These are phyloP conservation scores for Petrea volubilis DNA, from an alignment of 257 asterid genomes.

Conservation along the genomic window DNA sequence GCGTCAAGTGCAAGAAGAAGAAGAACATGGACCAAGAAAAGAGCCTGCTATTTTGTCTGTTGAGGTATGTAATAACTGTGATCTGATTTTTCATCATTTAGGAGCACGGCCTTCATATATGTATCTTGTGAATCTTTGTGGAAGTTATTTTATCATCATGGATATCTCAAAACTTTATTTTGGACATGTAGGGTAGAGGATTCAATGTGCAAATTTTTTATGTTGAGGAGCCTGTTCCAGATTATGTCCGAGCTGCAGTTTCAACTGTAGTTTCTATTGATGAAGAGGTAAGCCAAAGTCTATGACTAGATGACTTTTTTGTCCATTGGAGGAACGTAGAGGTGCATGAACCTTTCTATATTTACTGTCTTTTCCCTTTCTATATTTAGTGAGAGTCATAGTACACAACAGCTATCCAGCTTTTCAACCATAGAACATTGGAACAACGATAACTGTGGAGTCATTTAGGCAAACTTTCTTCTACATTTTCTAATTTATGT, in stretches of 20 bases:
- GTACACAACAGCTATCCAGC: neutral
- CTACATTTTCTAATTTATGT: too few relatives aligned
- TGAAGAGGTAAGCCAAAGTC: slow-evolving; percentile 58
- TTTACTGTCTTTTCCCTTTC: neutral
- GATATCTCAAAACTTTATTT: slow-evolving; percentile 5
- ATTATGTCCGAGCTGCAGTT: slow-evolving; percentile 78
- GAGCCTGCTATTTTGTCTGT: slow-evolving; percentile 92
- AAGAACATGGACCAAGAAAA: slow-evolving; percentile 52
- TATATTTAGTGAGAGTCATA: neutral
- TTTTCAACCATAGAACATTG: neutral
- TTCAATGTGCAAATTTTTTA: slow-evolving; percentile 73
- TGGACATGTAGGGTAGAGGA: slow-evolving; percentile 80
- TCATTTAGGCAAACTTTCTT: too few relatives aligned
- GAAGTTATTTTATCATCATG: neutral
- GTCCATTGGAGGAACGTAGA: neutral
- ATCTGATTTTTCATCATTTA: neutral
- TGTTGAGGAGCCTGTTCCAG: slow-evolving; percentile 83
- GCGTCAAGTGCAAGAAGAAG: slow-evolving; percentile 49
- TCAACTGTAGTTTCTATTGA: slow-evolving; percentile 76
- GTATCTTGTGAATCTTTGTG: too few relatives aligned
- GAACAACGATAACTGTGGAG: too few relatives aligned
- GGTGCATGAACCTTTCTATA: neutral
- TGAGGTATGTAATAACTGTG: slow-evolving; percentile 52
- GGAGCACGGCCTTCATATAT: neutral
- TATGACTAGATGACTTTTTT: neutral